Base-by-base conservation (phyloP, 257 asterid species). In the Nicotiana obtusifolia region DNA sequence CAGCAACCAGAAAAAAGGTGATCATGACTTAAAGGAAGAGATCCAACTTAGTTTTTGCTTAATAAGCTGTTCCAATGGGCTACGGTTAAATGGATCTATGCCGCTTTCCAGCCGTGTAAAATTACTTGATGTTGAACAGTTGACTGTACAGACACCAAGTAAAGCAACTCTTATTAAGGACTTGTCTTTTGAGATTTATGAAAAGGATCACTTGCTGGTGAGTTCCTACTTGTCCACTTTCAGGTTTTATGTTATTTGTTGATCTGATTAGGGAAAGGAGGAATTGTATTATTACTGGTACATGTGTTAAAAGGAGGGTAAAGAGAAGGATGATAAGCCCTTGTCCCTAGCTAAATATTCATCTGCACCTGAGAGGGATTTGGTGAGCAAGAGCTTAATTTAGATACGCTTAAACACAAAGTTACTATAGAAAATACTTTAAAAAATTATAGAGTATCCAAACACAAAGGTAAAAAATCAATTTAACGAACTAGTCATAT, bases 141-240 rank as follows among this genome's bases (percentile, higher is more conserved):
- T 95, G 89, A 95, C 96, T 67, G 88, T 95, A 71, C 87, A 87
- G 85, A 88, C 99, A 37, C 99, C 99, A 82, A 90, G 91, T 81
- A 83, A 87, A 76, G 85, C 92, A 82, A 87, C 89, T 64, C 97
- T 95, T 82, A 91, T 95, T 71, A 85, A 88, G 85, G 95, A 91
- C 85, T 87, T 95, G 87, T 91, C 97, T 7, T 76, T 95, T 68
- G 92, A 92, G 81, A 89, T 95, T 83, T 87, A 77, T 81, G 97
- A 91, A 89, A 87, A 84, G 82, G 91, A 91, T 83, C 91, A 93
- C 84, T 88, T 95, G 82, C 91, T 95, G 97, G 98, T 94, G 82
- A 76, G 93, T 49, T 77, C 84, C 68, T 65, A 49, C 79, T 16
- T 69, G 76, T 69, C 67, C 54, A 77, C 83, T 33, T 82, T 67